Conservation (phyloP, 225 moss, liverwort and hornwort genomes). For the Asterella californica region DNA sequence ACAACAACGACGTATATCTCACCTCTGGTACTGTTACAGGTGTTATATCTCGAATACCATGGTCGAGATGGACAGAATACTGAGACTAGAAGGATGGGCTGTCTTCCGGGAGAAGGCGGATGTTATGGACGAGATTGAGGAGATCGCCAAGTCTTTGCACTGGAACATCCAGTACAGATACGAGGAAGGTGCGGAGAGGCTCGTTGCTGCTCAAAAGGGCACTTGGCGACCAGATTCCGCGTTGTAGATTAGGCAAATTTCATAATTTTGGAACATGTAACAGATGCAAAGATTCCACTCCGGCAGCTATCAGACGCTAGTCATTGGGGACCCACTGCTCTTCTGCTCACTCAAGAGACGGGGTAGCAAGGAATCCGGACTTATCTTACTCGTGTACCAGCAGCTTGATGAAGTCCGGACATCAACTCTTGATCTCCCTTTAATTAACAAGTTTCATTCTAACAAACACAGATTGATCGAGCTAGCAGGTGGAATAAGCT, state of each 20-base stretch:
- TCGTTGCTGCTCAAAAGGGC: constrained; percentile 64
- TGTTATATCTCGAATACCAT: constrained; percentile 57
- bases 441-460: neutral
- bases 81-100: constrained; percentile 72
- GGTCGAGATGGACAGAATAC: constrained; percentile 77
- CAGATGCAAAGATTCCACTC: neutral
- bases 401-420: neutral
- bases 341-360: neutral
- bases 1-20: neutral
- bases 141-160: constrained; percentile 55
- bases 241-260: constrained; percentile 5
- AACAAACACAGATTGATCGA: neutral
- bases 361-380: neutral
- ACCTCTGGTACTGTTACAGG: constrained; percentile 33
- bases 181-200: constrained; percentile 38
- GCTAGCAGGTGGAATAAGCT: neutral
- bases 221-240: constrained; percentile 62
- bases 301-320: neutral
- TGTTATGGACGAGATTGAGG: constrained; percentile 49
- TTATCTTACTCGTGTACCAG: neutral
- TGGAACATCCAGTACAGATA: constrained; percentile 56
- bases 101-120: constrained; percentile 65
- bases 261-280: neutral
- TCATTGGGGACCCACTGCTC: neutral
- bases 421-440: neutral